Evolutionary conservation across 345 rosid species (phyloP).

Genomic region (Populus davidiana): DNA sequence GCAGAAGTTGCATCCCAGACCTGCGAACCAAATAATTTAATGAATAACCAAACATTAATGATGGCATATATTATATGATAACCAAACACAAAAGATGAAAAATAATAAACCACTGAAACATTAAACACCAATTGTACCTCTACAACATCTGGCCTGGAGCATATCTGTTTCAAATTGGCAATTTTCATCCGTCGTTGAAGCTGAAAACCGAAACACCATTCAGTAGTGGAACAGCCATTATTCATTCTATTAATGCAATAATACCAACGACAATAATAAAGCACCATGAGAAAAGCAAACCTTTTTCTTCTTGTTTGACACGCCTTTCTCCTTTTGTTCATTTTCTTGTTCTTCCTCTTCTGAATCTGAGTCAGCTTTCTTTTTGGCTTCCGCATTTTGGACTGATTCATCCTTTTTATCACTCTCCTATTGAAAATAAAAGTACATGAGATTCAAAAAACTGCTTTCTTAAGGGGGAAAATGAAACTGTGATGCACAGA

Average conservation of each 20-base stretch:
- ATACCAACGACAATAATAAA: background rate
- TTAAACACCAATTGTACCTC: constrained; percentile 52
- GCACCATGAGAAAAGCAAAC: constrained; percentile 22
- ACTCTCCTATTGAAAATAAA: constrained; percentile 46
- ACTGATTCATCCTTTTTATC: constrained; percentile 62
- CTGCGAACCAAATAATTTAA: constrained; percentile 36
- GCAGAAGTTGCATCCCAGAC: constrained; percentile 99
- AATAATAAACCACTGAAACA: background rate
- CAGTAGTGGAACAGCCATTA: background rate
- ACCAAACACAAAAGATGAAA: background rate
- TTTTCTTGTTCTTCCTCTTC: constrained; percentile 77
- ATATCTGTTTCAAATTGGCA: constrained; percentile 87
- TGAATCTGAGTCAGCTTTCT: constrained; percentile 68
- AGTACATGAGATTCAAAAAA: background rate
- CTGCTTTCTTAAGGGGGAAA: background rate
- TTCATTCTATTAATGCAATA: background rate
- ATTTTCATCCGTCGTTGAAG: constrained; percentile 90
- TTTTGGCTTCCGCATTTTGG: constrained; percentile 53
- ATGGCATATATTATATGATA: background rate
- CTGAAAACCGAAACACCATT: constrained; percentile 37
- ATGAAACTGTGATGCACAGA: background rate
- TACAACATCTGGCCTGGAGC: constrained; percentile 97
- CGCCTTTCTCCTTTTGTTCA: constrained; percentile 68
- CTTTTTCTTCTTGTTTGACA: constrained; percentile 89
- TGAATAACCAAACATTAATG: background rate